A percentile compares a stretch with the other conserved stretches of the same genome.
These are phyloP conservation scores for Alternaria brassicae DNA, from an alignment of 2,329 filamentous ascomycete genomes.

Conservation along the genomic window DNA sequence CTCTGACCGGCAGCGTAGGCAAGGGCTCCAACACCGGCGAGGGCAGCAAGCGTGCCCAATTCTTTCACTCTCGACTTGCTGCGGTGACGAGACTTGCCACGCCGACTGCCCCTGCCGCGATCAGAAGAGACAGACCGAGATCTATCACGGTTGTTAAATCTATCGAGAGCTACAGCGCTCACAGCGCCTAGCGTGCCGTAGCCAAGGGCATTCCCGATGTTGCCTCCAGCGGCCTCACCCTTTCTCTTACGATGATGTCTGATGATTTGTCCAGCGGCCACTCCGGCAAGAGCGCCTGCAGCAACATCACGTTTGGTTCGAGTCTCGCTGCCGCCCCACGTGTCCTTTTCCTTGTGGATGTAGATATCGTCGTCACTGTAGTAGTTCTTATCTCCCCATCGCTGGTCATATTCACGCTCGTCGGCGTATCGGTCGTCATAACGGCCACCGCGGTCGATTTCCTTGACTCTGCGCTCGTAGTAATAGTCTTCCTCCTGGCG, in stretches of 20 bases:
- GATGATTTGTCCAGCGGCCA: constrained; percentile 67
- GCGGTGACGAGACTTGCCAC: constrained; percentile 41
- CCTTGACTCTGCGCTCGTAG: constrained; percentile 64
- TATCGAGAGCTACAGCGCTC: constrained; percentile 65
- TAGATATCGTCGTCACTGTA: constrained; percentile 70
- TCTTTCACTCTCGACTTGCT: constrained; percentile 57
- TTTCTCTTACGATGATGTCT: constrained; percentile 64
- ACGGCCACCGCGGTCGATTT: constrained; percentile 59
- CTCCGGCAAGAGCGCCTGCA: constrained; percentile 67
- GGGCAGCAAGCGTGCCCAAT: constrained; percentile 64
- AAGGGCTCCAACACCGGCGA: constrained; percentile 66
- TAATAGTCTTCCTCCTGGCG: constrained; percentile 66
- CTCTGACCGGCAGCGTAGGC: constrained; percentile 61
- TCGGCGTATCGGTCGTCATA: constrained; percentile 48
- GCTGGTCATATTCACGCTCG: constrained; percentile 40
- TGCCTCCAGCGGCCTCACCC: constrained; percentile 61
- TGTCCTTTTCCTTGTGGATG: constrained; percentile 61
- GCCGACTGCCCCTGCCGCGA: constrained; percentile 32
- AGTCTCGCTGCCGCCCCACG: constrained; percentile 52
- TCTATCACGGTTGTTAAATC: constrained; percentile 57
- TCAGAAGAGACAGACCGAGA: constrained; percentile 51
- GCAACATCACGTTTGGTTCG: constrained; percentile 65
- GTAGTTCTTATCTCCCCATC: constrained; percentile 53
- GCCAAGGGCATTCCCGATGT: constrained; percentile 62
- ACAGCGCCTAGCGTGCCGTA: constrained; percentile 68